phyloP scores from a whole-genome alignment of 1,139 yeast species.

The Yamadazyma oceani region DNA sequence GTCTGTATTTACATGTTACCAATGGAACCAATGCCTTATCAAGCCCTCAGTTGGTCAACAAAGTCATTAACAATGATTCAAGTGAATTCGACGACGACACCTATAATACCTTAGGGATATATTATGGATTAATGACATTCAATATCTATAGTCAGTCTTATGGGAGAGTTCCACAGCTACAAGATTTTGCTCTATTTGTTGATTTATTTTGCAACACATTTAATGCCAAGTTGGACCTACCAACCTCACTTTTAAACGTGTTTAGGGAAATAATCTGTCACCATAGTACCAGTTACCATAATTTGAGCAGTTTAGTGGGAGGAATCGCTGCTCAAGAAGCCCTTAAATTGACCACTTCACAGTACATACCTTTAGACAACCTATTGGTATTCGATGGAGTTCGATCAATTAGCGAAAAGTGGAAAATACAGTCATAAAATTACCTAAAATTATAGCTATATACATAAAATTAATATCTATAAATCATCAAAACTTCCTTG shows the following conservation, averaged over 20 bases:
- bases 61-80: slow-evolving; percentile 16
- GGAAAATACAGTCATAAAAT: slow-evolving; percentile 42
- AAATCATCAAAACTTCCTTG: slow-evolving; percentile 75
- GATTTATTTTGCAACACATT: slow-evolving; percentile 17
- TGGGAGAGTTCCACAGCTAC: slow-evolving; percentile 19
- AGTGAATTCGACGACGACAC: slow-evolving; percentile 21
- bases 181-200: slow-evolving; percentile 23
- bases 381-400: slow-evolving; percentile 69
- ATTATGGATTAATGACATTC: slow-evolving; percentile 37
- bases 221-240: slow-evolving; percentile 12
- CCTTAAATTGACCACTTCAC: slow-evolving; percentile 63
- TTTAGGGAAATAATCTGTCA: slow-evolving; percentile 34
- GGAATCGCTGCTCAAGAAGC: slow-evolving; percentile 81
- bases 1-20: slow-evolving; percentile 37
- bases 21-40: slow-evolving; percentile 31
- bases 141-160: slow-evolving; percentile 22
- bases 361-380: slow-evolving; percentile 72
- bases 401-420: slow-evolving; percentile 48
- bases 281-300: slow-evolving; percentile 33
- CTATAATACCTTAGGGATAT: slow-evolving; percentile 27
- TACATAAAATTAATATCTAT: slow-evolving; percentile 23
- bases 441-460: no score
- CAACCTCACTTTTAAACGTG: slow-evolving; percentile 17
- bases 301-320: slow-evolving; percentile 54
- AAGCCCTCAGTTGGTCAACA: slow-evolving; percentile 17